These are phyloP conservation scores for Fusarium sp. DNA, from an alignment of 2,329 filamentous ascomycete genomes.

Conservation along the genomic window DNA sequence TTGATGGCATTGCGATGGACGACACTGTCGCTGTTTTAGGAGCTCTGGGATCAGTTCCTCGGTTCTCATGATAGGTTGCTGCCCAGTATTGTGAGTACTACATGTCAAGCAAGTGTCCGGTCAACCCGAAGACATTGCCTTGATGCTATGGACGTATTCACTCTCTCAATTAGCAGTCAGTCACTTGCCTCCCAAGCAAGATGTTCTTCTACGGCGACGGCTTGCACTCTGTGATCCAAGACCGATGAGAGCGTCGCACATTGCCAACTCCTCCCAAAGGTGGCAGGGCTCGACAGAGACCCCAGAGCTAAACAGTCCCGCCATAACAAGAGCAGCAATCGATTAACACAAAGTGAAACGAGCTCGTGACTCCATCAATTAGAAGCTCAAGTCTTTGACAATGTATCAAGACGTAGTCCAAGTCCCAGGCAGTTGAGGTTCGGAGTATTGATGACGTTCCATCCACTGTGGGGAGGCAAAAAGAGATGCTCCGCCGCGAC, in stretches of 20 bases:
- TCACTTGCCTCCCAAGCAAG: background rate
- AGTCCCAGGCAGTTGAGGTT: background rate
- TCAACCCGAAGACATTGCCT: background rate
- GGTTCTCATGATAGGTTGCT: background rate
- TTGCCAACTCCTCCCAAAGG: background rate
- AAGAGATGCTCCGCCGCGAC: background rate
- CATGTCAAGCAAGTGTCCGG: background rate
- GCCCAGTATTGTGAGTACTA: fast-evolving
- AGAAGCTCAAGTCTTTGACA: background rate
- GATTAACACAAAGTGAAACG: no score
- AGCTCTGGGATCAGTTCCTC: background rate
- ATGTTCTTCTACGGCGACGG: no score
- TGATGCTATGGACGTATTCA: background rate
- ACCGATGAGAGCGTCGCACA: no score
- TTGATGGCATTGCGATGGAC: background rate
- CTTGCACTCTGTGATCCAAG: background rate
- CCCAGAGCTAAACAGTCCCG: background rate
- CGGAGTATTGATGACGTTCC: background rate
- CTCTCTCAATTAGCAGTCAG: background rate
- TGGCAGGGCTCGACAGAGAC: background rate
- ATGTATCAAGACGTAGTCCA: background rate
- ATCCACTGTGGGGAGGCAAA: background rate
- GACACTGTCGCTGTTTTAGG: background rate
- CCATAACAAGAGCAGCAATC: background rate
- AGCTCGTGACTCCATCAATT: no score